Conservation (phyloP, 2,329 filamentous ascomycete species). For the Decorospora gaudefroyi region DNA sequence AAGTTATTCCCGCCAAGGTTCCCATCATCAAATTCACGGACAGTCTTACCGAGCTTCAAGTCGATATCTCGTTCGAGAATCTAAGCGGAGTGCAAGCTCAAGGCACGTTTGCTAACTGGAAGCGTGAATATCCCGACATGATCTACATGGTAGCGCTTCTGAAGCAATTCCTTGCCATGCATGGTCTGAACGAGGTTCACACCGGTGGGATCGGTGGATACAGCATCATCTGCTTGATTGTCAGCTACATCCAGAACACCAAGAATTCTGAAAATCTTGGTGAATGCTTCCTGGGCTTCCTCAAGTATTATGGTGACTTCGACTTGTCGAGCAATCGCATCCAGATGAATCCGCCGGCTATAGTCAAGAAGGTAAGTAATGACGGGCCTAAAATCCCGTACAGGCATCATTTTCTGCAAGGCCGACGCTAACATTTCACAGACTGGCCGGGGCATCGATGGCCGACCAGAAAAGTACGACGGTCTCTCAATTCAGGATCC, state of each 20-base stretch:
- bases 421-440: constrained; percentile 21
- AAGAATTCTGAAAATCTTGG: constrained; percentile 66
- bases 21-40: constrained; percentile 93
- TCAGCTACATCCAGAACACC: constrained; percentile 78
- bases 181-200: constrained; percentile 87
- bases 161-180: constrained; percentile 91
- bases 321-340: constrained; percentile 73
- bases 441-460: constrained; percentile 34
- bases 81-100: constrained; percentile 78
- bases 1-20: constrained; percentile 76
- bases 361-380: constrained; percentile 71
- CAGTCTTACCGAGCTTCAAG: constrained; percentile 72
- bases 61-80: constrained; percentile 96
- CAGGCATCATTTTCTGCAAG: no score
- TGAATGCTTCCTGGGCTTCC: constrained; percentile 81
- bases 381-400: no score
- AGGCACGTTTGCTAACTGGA: constrained; percentile 80
- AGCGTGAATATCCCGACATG: constrained; percentile 78
- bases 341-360: constrained; percentile 69
- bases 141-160: constrained; percentile 82
- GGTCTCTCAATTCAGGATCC: constrained; percentile 90
- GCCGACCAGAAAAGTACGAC: constrained; percentile 48
- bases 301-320: constrained; percentile 88
- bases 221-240: constrained; percentile 89
- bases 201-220: constrained; percentile 93